A percentile compares a stretch with the other conserved stretches of the same genome.
These are phyloP conservation scores for Leptographium radiaticola DNA, from an alignment of 2,329 filamentous ascomycete genomes.

Conservation along the genomic window DNA sequence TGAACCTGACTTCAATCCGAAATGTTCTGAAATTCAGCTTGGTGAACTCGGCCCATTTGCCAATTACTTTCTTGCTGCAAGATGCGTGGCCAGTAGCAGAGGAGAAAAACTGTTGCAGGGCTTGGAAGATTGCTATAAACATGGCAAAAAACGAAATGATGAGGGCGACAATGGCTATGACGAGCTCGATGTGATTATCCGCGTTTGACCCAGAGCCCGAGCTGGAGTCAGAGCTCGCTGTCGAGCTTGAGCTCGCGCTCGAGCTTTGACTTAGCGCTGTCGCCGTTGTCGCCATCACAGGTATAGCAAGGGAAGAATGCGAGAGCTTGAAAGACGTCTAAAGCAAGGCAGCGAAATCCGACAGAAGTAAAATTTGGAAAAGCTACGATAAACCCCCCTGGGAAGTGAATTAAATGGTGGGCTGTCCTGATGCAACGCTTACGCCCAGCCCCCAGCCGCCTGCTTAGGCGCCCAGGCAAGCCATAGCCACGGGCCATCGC, in stretches of 20 bases:
- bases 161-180: constrained; percentile 29
- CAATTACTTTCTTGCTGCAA: constrained; percentile 33
- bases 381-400: too few relatives aligned
- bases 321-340: too few relatives aligned
- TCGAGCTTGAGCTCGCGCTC: not conserved
- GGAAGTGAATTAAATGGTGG: too few relatives aligned
- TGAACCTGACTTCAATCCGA: constrained; percentile 34
- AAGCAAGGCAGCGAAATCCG: too few relatives aligned
- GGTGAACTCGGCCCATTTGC: constrained; percentile 28
- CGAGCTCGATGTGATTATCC: constrained; percentile 17
- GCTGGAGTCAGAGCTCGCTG: not conserved
- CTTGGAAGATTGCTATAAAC: constrained; percentile 30
- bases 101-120: constrained; percentile 35
- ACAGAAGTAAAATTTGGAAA: too few relatives aligned
- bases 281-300: not conserved
- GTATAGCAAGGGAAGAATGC: too few relatives aligned
- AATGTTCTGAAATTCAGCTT: constrained; percentile 26
- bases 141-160: constrained; percentile 34
- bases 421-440: too few relatives aligned
- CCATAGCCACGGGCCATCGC: too few relatives aligned
- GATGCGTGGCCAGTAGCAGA: constrained; percentile 34
- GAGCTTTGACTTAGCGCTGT: not conserved
- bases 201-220: not conserved
- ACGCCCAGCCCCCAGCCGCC: too few relatives aligned
- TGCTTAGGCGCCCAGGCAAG: too few relatives aligned